phyloP scores from a whole-genome alignment of 2,329 filamentous ascomycete species.

The Rhynchosporium agropyri region DNA sequence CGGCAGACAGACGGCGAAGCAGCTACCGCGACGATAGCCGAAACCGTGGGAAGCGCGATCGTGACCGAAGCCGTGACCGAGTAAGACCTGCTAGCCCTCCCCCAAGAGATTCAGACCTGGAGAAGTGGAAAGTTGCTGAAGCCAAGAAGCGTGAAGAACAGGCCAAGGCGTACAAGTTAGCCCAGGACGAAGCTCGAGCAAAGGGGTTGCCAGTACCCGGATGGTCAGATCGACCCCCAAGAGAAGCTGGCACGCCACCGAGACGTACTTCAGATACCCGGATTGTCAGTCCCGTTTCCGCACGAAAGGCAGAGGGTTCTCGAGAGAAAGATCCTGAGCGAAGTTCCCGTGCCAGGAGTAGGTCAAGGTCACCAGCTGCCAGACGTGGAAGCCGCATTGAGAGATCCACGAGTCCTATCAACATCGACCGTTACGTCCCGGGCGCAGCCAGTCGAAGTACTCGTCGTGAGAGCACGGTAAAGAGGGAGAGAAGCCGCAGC shows the following conservation, averaged over 20 bases:
- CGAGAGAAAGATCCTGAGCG: constrained; percentile 40
- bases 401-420: constrained; percentile 40
- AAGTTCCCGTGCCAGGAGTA: constrained; percentile 40
- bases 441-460: constrained; percentile 30
- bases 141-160: constrained; percentile 64
- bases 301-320: constrained; percentile 40
- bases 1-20: constrained; percentile 36
- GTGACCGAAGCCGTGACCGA: constrained; percentile 32
- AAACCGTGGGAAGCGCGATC: constrained; percentile 27
- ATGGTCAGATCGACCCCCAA: constrained; percentile 23
- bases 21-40: constrained; percentile 35
- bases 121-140: constrained; percentile 58
- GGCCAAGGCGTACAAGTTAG: constrained; percentile 65
- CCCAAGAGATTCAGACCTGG: constrained; percentile 26
- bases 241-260: constrained; percentile 26
- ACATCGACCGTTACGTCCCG: constrained; percentile 43
- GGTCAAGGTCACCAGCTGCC: constrained; percentile 32
- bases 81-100: constrained; percentile 25
- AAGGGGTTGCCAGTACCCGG: constrained; percentile 61
- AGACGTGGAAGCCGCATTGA: constrained; percentile 39
- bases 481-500: constrained; percentile 36
- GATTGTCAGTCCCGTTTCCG: constrained; percentile 34
- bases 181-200: constrained; percentile 61
- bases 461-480: constrained; percentile 35
- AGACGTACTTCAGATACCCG: constrained; percentile 28